A percentile compares a stretch with the other conserved stretches of the same genome.
These are phyloP conservation scores for Yamadazyma membranifaciens DNA, from an alignment of 1,139 yeast species.

Conservation along the genomic window DNA sequence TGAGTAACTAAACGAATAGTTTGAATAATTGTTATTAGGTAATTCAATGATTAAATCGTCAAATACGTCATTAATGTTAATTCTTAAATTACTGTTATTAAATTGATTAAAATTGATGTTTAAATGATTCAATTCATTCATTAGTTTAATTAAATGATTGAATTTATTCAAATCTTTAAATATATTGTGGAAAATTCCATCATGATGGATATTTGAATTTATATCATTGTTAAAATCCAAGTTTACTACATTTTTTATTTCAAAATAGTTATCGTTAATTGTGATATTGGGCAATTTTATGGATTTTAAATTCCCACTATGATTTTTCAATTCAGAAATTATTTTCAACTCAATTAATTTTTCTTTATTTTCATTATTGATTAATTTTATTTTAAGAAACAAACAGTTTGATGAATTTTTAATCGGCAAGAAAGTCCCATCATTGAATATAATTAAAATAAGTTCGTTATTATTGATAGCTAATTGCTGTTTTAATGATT, in stretches of 20 bases:
- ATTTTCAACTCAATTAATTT: slow-evolving; percentile 12
- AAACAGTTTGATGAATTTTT: slow-evolving; percentile 34
- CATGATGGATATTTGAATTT: background rate
- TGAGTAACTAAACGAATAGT: slow-evolving; percentile 12
- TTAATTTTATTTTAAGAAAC: slow-evolving; percentile 31
- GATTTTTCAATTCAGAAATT: slow-evolving; percentile 9
- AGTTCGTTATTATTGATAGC: slow-evolving; percentile 21
- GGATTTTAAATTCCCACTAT: slow-evolving; percentile 14
- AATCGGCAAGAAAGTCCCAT: slow-evolving; percentile 34
- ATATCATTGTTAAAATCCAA: slow-evolving; percentile 20
- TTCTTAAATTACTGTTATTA: slow-evolving; percentile 17
- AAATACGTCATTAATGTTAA: slow-evolving; percentile 28
- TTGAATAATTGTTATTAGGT: slow-evolving; percentile 17
- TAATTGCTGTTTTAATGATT: slow-evolving; percentile 7
- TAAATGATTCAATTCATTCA: slow-evolving; percentile 32
- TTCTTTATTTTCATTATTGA: slow-evolving; percentile 15
- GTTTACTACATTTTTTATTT: slow-evolving; percentile 26
- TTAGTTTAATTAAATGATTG: slow-evolving; percentile 30
- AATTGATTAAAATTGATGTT: slow-evolving; percentile 28
- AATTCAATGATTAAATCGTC: slow-evolving; percentile 24
- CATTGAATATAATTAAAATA: slow-evolving; percentile 32
- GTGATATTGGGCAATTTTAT: slow-evolving; percentile 28
- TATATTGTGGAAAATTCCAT: slow-evolving; percentile 21
- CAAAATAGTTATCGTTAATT: slow-evolving; percentile 25
- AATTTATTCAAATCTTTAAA: slow-evolving; percentile 33